phyloP scores from a whole-genome alignment of 768 basidiomycete species.

The Austroboletus festivus region DNA sequence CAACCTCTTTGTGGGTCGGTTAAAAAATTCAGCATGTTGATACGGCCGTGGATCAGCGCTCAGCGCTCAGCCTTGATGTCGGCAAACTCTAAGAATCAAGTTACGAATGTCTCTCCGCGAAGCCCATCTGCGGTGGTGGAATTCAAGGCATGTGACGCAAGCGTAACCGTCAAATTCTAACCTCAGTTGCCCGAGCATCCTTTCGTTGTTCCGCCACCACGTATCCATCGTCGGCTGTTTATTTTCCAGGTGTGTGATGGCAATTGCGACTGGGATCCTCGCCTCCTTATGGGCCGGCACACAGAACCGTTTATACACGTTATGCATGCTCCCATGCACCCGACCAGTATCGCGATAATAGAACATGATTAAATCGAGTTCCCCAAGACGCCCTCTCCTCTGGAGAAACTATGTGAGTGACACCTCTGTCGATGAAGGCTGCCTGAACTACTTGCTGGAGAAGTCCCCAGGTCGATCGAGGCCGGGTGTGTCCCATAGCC shows the following conservation, averaged over 20 bases:
- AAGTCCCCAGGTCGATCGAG: slow-evolving; percentile 7
- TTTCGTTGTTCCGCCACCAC: slow-evolving; percentile 32
- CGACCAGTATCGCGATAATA: slow-evolving; percentile 20
- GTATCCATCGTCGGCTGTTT: slow-evolving; percentile 28
- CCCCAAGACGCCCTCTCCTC: slow-evolving; percentile 17
- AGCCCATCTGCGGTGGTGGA: slow-evolving; percentile 14
- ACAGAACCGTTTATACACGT: slow-evolving; percentile 25
- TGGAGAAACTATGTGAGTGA: slow-evolving; percentile 32
- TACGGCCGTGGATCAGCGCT: too few relatives aligned
- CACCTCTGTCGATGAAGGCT: too few relatives aligned
- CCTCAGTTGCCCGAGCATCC: slow-evolving; percentile 9
- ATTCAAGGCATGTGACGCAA: slow-evolving; percentile 25
- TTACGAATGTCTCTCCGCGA: slow-evolving; percentile 16
- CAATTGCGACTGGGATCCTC: slow-evolving; percentile 36
- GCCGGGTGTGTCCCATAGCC: slow-evolving; percentile 36
- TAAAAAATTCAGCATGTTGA: too few relatives aligned
- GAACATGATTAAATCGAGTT: slow-evolving; percentile 24
- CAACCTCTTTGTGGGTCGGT: too few relatives aligned
- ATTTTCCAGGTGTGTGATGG: slow-evolving; percentile 37
- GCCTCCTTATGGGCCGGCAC: slow-evolving; percentile 28
- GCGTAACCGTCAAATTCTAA: slow-evolving; percentile 29
- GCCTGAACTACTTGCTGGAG: not conserved
- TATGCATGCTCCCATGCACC: slow-evolving; percentile 8
- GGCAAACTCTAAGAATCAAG: too few relatives aligned
- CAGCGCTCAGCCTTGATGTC: too few relatives aligned